Evolutionary conservation across 2,329 filamentous ascomycete genomes (phyloP), one percentile per base, ranked within the genome.

Genomic region (Blastomyces percursus): DNA sequence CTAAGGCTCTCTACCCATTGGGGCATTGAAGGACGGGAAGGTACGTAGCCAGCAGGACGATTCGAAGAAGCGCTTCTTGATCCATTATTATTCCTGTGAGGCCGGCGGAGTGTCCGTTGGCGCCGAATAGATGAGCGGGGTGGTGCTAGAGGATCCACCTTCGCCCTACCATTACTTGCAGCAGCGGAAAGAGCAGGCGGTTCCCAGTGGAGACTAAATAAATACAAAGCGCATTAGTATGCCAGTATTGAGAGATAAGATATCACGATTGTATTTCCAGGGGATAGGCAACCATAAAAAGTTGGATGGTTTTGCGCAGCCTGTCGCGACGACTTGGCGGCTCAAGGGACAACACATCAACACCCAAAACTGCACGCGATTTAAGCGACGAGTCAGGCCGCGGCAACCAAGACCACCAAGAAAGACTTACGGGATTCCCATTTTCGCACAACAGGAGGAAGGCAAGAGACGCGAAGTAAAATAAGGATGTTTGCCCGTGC

Each of bases 101-200:
- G 24, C 38, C 60, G 64, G 52, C 62, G 64, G 57, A 64, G 27
- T 16, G 60, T 50, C 35, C 74, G 68, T 65, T 80, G 78, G 63
- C 84, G 81, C 64, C 84, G 81, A 69, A 86, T 86, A 51, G 81
- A 74, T 48, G 82, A 85, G 70, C 84, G 81, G 62, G 79, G 74
- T 62, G 77, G 71, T 56, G 81, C 81, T 63, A 79, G 79, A 46
- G 78, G 72, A 69, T 86, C 83, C 65, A 71, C 72, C 71, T 84
- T 84, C 65, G 52, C n/a, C 21, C 76, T 70, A 24, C 5, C n/a
- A 61, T 76, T 11, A 11, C 51, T 71, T 63, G 76, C 73, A 61
- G 76, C 73, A 61, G 76, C 78, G 30, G 73, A 71, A 62, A 77
- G 59, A 58, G 54, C 27, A 42, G 62, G 59, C 21, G 59, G 62